Conservation (phyloP, 1,284 basidiomycete species). For the Fistulinella cinereoalba region DNA sequence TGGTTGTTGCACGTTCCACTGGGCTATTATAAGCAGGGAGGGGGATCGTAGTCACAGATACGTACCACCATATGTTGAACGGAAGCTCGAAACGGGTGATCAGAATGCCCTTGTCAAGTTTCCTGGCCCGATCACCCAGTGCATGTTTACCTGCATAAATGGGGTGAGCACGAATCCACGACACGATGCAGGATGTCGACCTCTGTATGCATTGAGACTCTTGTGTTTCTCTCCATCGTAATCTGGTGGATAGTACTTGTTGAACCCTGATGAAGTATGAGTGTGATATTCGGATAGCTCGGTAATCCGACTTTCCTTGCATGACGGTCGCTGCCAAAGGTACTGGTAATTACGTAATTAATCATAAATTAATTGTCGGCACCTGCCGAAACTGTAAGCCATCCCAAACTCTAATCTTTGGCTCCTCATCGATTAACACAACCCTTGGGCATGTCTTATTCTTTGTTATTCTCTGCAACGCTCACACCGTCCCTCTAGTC, state of each 20-base stretch:
- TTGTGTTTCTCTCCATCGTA: constrained; percentile 80
- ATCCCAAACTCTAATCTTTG: constrained; percentile 29
- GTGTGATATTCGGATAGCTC: constrained; percentile 1
- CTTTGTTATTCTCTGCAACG: background rate
- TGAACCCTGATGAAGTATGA: constrained; percentile 56
- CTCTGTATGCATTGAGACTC: constrained; percentile 80
- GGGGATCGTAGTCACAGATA: background rate
- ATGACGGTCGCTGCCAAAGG: constrained; percentile 22
- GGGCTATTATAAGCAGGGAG: constrained; percentile 1
- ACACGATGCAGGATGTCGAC: constrained; percentile 32
- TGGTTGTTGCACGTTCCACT: constrained; percentile 90
- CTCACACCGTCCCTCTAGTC: constrained; percentile 44
- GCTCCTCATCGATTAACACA: constrained; percentile 15
- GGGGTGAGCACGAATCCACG: constrained; percentile 17
- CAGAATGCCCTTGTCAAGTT: constrained; percentile 91
- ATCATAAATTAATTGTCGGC: constrained; percentile 12
- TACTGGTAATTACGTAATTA: constrained; percentile 11
- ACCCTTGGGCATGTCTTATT: constrained; percentile 24
- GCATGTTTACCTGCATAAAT: constrained; percentile 81
- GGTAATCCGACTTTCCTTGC: constrained; percentile 35
- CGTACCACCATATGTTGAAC: constrained; percentile 97
- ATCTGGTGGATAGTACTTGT: constrained; percentile 94
- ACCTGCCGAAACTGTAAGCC: constrained; percentile 12
- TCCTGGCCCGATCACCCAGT: constrained; percentile 85
- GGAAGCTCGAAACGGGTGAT: constrained; percentile 93